A percentile compares a stretch with the other conserved stretches of the same genome.
These are phyloP conservation scores for Daldinia grandis DNA, from an alignment of 495 filamentous ascomycete genomes.

Conservation along the genomic window DNA sequence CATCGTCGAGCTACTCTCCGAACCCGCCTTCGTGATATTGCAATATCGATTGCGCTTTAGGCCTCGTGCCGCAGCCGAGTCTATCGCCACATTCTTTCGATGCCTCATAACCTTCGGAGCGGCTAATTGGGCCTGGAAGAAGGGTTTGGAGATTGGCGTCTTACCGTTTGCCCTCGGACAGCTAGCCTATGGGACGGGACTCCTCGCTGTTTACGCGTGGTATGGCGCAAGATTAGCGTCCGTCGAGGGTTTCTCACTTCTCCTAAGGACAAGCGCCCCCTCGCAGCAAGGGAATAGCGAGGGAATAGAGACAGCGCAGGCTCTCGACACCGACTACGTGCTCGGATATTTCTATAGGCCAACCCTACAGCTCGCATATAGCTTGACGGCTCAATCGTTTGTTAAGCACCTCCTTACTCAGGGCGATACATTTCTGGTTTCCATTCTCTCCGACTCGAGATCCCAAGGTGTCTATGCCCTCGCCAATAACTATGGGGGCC, in stretches of 20 bases:
- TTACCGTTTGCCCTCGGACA: constrained; percentile 92
- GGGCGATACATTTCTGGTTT: constrained; percentile 89
- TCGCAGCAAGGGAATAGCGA: constrained; percentile 9
- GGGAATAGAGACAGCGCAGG: constrained; percentile 6
- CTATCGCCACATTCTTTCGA: constrained; percentile 75
- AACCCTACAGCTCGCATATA: constrained; percentile 72
- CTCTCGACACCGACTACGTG: constrained; percentile 53
- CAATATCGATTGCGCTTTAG: constrained; percentile 83
- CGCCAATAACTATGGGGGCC: constrained; percentile 91
- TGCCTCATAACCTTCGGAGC: constrained; percentile 74
- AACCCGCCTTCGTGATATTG: constrained; percentile 84
- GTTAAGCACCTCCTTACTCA: constrained; percentile 94
- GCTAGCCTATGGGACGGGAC: constrained; percentile 72
- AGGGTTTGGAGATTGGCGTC: constrained; percentile 66
- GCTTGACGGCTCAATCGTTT: constrained; percentile 83
- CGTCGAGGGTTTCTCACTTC: constrained; percentile 66
- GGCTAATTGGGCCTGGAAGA: constrained; percentile 65
- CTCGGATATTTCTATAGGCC: constrained; percentile 71
- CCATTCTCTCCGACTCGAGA: constrained; percentile 72
- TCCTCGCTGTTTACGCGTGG: constrained; percentile 72
- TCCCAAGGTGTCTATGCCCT: constrained; percentile 95
- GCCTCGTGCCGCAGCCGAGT: constrained; percentile 81
- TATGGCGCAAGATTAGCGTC: constrained; percentile 55
- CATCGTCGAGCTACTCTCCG: constrained; percentile 78
- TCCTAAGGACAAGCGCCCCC: constrained; percentile 42